Evolutionary conservation across 176 grass and related monocot species (phyloP).

Genomic region (Aegilops tauschii): DNA sequence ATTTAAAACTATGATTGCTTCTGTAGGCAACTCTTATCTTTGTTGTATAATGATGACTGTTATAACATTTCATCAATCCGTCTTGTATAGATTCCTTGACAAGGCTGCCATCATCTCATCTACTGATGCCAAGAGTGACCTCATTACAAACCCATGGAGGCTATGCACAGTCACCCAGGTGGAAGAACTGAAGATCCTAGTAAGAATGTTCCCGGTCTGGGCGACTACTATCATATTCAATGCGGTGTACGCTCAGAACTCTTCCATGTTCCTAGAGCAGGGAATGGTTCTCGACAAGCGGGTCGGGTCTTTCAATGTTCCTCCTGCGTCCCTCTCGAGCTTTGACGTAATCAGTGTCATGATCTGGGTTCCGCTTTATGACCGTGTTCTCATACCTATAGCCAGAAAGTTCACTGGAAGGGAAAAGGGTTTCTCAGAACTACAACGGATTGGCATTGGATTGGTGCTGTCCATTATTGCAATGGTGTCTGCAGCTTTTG

Average conservation of each 20-base stretch:
- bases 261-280: conserved; percentile 85
- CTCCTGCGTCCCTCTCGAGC: conserved; percentile 78
- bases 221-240: conserved; percentile 75
- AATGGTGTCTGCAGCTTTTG: conserved; percentile 65
- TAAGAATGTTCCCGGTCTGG: conserved; percentile 88
- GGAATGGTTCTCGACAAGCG: conserved; percentile 84
- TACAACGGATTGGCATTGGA: conserved; percentile 82
- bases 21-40: background rate
- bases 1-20: background rate
- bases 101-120: conserved; percentile 72
- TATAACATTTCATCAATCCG: background rate
- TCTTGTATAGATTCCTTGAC: conserved; percentile 65
- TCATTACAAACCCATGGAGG: conserved; percentile 58
- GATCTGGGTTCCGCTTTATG: conserved; percentile 73
- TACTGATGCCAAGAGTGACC: conserved; percentile 45
- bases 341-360: conserved; percentile 81
- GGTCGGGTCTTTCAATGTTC: conserved; percentile 65
- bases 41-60: background rate
- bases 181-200: conserved; percentile 86
- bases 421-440: conserved; percentile 78
- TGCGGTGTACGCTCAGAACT: conserved; percentile 78
- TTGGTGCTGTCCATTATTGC: conserved; percentile 70
- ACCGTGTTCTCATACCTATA: conserved; percentile 57
- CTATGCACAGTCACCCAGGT: conserved; percentile 94
- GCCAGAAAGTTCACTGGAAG: conserved; percentile 67